These are phyloP conservation scores for Coemansia aciculifera DNA, from an alignment of 192 early-diverging fungal species.

Conservation along the genomic window DNA sequence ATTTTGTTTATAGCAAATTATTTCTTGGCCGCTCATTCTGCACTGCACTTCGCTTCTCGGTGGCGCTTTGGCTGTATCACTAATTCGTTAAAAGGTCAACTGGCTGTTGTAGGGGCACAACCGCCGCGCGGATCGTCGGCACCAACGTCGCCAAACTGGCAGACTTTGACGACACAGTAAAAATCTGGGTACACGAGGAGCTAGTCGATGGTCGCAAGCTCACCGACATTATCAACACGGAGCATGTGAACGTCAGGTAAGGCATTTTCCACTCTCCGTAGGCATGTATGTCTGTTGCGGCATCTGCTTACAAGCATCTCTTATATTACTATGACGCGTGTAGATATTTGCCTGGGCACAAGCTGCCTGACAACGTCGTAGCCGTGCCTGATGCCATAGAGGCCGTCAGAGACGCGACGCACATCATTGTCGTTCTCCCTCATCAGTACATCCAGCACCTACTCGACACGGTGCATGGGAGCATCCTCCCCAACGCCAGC, in stretches of 20 bases:
- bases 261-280: conserved; percentile 10
- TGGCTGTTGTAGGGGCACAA: conserved; percentile 74
- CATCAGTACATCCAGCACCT: conserved; percentile 94
- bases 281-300: background rate
- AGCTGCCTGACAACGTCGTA: conserved; percentile 80
- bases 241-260: conserved; percentile 88
- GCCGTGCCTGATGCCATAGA: conserved; percentile 82
- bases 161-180: conserved; percentile 75
- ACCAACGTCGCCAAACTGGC: conserved; percentile 71
- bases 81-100: background rate
- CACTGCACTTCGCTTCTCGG: too few species aligned
- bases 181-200: conserved; percentile 98
- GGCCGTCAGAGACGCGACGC: conserved; percentile 78
- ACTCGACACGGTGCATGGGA: conserved; percentile 59
- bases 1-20: background rate
- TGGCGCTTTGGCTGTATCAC: background rate
- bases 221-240: conserved; percentile 91
- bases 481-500: conserved; percentile 64
- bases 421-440: conserved; percentile 92
- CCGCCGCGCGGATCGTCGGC: conserved; percentile 89
- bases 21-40: background rate
- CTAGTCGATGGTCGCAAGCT: conserved; percentile 78
- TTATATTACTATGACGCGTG: background rate
- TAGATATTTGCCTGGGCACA: conserved; percentile 78
- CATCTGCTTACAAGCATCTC: background rate